Conservation (phyloP, 257 asterid species). For the Forsythia viridissima region DNA sequence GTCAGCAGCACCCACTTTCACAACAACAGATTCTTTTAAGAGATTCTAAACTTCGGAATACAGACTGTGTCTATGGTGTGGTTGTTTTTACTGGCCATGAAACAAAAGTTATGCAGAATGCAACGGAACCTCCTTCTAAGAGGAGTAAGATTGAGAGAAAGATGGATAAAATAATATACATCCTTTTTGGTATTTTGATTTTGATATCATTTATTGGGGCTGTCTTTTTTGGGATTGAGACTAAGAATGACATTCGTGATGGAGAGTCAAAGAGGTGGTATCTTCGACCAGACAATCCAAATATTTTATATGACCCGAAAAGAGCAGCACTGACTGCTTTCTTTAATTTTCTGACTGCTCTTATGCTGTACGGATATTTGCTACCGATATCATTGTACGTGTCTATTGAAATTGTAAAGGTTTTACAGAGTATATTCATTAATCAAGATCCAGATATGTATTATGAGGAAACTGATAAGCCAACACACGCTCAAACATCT, state of each 20-base stretch:
- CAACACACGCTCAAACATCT: slow-evolving; percentile 90
- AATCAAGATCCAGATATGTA: slow-evolving; percentile 88
- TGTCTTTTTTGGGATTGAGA: slow-evolving; percentile 72
- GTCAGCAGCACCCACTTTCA: slow-evolving; percentile 68
- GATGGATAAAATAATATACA: slow-evolving; percentile 83
- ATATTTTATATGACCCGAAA: slow-evolving; percentile 57
- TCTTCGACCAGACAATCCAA: slow-evolving; percentile 67
- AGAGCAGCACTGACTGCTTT: slow-evolving; percentile 63
- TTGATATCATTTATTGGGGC: slow-evolving; percentile 76
- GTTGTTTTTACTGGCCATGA: slow-evolving; percentile 93
- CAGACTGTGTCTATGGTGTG: slow-evolving; percentile 71
- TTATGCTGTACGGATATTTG: slow-evolving; percentile 83
- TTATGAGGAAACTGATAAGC: slow-evolving; percentile 70
- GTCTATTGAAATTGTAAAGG: slow-evolving; percentile 90
- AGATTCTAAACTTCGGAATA: slow-evolving; percentile 84
- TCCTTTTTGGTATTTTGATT: slow-evolving; percentile 70
- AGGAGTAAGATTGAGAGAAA: slow-evolving; percentile 85
- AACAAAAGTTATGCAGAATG: slow-evolving; percentile 93
- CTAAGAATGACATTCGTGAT: slow-evolving; percentile 50
- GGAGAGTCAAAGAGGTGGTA: slow-evolving; percentile 82
- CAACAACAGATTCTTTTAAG: slow-evolving; percentile 79
- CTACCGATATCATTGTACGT: slow-evolving; percentile 91
- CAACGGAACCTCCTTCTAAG: slow-evolving; percentile 93
- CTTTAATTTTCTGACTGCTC: slow-evolving; percentile 86
- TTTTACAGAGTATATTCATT: slow-evolving; percentile 76